Base-by-base conservation (phyloP, 2,329 filamentous ascomycete genomes). In the Cytospora leucostoma region DNA sequence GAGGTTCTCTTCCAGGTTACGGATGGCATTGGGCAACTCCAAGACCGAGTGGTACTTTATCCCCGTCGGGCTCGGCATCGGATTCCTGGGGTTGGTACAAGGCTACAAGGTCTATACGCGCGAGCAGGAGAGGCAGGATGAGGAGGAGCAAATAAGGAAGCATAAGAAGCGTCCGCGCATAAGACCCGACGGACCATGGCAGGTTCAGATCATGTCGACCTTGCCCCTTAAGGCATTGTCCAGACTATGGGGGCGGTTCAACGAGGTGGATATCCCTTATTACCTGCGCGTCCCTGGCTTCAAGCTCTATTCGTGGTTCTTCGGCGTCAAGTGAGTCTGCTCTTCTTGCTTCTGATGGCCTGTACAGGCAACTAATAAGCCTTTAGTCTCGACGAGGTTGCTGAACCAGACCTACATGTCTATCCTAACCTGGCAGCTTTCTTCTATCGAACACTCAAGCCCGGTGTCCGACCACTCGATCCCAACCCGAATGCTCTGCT, bases 391-490 rank as follows among this genome's bases (percentile, higher is more conserved):
- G 85, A 89, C 64, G 95, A 99, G 78, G 88, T 97, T 19, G 86
- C 88, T 37, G 93, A 99, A 73, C 86, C 89, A 19, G 95, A 99
- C 71, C 86, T 99, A 21, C 93, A 91, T 74, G 85, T 85, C 55
- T 99, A 95, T 74, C 91, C 93, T 21, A 99, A 99, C 73, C 86
- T 99, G 49, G 92, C 94, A 7, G 87, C 94, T 64, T 99, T 99
- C 82, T 99, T 99, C 81, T 99, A 98, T 76, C 92, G 95, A 66
- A 92, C 88, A 1, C 82, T 99, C 65, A 98, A 97, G 75, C 92
- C 94, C 7, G 94, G 93, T 38, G 87, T 84, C 13, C 88, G 95
- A 33, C 93, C 93, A 1, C 82, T 99, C 15, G 92, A 98, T 72
- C 86, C 91, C 1, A 87, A 94, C 69, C 84, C 86, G 1, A 89